phyloP scores from a whole-genome alignment of 2,329 filamentous ascomycete species.

The Colletotrichum cereale region DNA sequence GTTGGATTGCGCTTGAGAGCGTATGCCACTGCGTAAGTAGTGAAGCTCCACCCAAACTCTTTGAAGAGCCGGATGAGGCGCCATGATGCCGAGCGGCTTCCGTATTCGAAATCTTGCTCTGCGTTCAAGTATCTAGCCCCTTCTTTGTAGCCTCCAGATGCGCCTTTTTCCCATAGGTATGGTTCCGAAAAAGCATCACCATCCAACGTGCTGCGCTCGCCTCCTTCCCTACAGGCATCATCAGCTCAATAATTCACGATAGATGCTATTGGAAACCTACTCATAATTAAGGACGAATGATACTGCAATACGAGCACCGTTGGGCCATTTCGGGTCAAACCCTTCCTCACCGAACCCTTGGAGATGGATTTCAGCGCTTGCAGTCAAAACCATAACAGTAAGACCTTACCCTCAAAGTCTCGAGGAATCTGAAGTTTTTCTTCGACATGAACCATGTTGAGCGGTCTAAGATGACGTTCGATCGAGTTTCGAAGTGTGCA shows the following conservation, averaged over 20 bases:
- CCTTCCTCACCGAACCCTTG: slow-evolving; percentile 43
- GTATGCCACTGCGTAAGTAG: slow-evolving; percentile 55
- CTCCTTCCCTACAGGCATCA: slow-evolving; percentile 42
- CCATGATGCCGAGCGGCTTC: slow-evolving; percentile 49
- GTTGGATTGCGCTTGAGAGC: slow-evolving; percentile 56
- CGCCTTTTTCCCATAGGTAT: slow-evolving; percentile 45
- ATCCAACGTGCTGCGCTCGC: slow-evolving; percentile 45
- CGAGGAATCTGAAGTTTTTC: slow-evolving; percentile 30
- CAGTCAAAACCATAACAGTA: no score
- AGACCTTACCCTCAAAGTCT: slow-evolving; percentile 45
- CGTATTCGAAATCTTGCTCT: slow-evolving; percentile 46
- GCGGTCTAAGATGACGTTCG: not conserved
- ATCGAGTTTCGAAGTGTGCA: not conserved
- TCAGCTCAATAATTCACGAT: not conserved
- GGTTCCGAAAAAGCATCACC: slow-evolving; percentile 44
- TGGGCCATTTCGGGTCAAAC: slow-evolving; percentile 44
- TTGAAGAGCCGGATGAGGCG: slow-evolving; percentile 55
- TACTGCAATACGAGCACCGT: slow-evolving; percentile 43
- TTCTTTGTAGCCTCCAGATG: slow-evolving; percentile 43
- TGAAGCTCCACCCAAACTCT: slow-evolving; percentile 57
- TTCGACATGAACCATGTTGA: slow-evolving; percentile 25
- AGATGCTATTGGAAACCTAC: slow-evolving; percentile 14
- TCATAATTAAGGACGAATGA: slow-evolving; percentile 45
- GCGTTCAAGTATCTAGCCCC: slow-evolving; percentile 43
- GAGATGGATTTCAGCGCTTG: not conserved